phyloP scores from a whole-genome alignment of 768 basidiomycete species.

The Termitomyces sp. region DNA sequence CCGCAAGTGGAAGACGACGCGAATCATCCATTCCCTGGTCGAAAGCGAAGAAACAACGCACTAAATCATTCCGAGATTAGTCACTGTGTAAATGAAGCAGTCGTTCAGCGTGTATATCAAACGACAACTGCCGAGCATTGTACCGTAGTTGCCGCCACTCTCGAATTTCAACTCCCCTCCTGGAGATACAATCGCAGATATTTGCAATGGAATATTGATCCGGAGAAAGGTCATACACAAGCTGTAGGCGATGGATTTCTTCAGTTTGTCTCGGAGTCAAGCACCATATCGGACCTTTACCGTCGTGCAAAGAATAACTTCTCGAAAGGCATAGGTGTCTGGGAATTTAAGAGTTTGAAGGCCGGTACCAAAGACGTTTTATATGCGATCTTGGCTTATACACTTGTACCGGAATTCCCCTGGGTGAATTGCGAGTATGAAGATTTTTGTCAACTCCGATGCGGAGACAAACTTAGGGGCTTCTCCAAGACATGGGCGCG shows the following conservation, averaged over 20 bases:
- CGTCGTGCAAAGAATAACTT: neutral
- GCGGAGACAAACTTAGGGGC: neutral
- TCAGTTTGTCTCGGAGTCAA: neutral
- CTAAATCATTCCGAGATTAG: neutral
- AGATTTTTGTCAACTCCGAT: neutral
- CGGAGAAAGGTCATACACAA: neutral
- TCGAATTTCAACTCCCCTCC: neutral
- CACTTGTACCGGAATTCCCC: neutral
- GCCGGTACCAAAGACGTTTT: neutral
- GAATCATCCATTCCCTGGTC: neutral
- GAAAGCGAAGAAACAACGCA: neutral
- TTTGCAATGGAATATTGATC: neutral
- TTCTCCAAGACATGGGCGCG: neutral
- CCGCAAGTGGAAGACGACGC: neutral
- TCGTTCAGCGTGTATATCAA: neutral
- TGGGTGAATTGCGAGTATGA: neutral
- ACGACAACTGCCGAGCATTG: neutral
- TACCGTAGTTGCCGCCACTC: neutral
- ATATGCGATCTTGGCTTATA: neutral
- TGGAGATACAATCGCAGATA: neutral
- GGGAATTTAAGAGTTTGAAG: neutral
- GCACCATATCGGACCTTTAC: neutral
- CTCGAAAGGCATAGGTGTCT: neutral
- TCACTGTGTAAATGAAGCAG: neutral
- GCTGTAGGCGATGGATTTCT: conserved; percentile 1